Percentiles rank a stretch among this genome's conserved stretches.
phyloP scores from a whole-genome alignment of 805 yeast species.

The Priceomyces medius region DNA sequence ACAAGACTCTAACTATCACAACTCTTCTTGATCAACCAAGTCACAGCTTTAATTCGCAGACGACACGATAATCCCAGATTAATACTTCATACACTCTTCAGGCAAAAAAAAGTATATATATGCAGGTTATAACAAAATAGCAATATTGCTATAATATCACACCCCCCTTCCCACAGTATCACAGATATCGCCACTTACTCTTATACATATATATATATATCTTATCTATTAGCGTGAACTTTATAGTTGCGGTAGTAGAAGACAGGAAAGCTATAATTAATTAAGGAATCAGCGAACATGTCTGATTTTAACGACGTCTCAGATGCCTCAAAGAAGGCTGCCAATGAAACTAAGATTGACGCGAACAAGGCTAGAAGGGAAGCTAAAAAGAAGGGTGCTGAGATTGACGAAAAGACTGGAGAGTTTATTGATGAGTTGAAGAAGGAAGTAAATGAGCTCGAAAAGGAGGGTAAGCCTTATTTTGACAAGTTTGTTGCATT shows the following conservation, averaged over 20 bases:
- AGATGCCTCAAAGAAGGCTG: slow-evolving; percentile 23
- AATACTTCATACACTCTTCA: too few relatives aligned
- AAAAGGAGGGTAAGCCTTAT: slow-evolving; percentile 24
- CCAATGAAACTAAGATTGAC: slow-evolving; percentile 16
- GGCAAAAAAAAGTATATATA: background rate
- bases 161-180: slow-evolving; percentile 4
- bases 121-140: slow-evolving; percentile 1
- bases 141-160: slow-evolving; percentile 7
- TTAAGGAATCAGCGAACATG: slow-evolving; percentile 4
- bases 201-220: background rate
- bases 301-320: slow-evolving; percentile 44
- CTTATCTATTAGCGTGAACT: background rate
- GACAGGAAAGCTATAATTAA: slow-evolving; percentile 1
- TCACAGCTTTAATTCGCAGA: too few relatives aligned
- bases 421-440: slow-evolving; percentile 12
- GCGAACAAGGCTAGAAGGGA: slow-evolving; percentile 22
- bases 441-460: slow-evolving; percentile 18
- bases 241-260: background rate
- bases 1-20: too few relatives aligned
- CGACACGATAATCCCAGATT: too few relatives aligned
- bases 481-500: slow-evolving; percentile 17
- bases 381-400: slow-evolving; percentile 16
- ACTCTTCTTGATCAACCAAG: too few relatives aligned
- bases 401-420: slow-evolving; percentile 11
- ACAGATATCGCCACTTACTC: background rate